Evolutionary conservation across 78 protist genomes (phyloP).

Genomic region (Dictyostelium capitatum): DNA sequence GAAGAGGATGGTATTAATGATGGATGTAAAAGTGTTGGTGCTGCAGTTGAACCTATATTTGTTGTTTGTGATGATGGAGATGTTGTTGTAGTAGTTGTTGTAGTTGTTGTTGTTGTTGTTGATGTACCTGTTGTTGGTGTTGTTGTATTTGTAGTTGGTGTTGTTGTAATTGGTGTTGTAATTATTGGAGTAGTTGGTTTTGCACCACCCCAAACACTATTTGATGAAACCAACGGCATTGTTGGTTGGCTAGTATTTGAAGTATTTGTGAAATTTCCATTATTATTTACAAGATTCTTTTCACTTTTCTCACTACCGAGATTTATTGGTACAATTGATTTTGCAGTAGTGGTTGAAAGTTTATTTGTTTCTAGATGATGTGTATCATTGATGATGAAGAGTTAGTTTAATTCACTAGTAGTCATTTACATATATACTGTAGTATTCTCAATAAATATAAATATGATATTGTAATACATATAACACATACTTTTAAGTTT

Average conservation of each 20-base stretch:
- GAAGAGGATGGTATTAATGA: neutral
- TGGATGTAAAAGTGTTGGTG: slow-evolving; percentile 6
- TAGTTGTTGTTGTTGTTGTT: neutral
- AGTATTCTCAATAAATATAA: too few species aligned
- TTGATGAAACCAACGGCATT: neutral
- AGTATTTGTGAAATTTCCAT: neutral
- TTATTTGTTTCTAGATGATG: slow-evolving; percentile 41
- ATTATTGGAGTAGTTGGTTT: neutral
- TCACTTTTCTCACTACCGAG: slow-evolving; percentile 64
- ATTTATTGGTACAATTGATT: slow-evolving; percentile 55
- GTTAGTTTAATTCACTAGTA: too few species aligned
- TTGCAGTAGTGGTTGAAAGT: slow-evolving; percentile 30
- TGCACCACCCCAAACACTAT: slow-evolving; percentile 75
- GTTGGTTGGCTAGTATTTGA: neutral
- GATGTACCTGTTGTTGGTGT: neutral
- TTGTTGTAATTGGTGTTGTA: neutral
- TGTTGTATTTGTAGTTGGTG: neutral
- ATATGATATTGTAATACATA: neutral
- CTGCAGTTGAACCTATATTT: neutral
- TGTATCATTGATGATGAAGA: too few species aligned
- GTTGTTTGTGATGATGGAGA: neutral
- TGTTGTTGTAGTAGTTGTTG: neutral
- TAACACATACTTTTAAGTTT: slow-evolving; percentile 5
- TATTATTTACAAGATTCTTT: neutral
- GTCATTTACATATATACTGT: too few species aligned